A percentile compares a stretch with the other conserved stretches of the same genome.
Evolutionary conservation across 192 early-diverging fungal species (phyloP).

Genomic region (Diversispora eburnea): DNA sequence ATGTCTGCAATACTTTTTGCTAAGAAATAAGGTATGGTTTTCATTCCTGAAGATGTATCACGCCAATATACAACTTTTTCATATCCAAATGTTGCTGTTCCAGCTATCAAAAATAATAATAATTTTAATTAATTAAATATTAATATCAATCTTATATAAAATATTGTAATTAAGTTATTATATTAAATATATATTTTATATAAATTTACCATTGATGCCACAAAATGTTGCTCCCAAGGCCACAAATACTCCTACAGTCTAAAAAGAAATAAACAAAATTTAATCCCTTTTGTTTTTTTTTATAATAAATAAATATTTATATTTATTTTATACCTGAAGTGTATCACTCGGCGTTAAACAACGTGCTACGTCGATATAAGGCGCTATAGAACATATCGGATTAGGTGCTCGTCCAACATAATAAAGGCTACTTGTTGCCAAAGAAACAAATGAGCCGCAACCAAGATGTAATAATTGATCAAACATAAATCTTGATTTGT

Average conservation of each 20-base stretch:
- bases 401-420: conserved; percentile 51
- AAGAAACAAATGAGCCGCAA: conserved; percentile 51
- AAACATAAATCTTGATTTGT: conserved; percentile 40
- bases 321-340: not conserved
- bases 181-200: not conserved
- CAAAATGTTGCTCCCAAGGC: conserved; percentile 56
- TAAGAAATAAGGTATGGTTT: conserved; percentile 57
- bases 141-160: too few relatives aligned
- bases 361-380: not conserved
- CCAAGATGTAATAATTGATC: conserved; percentile 55
- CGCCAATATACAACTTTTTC: conserved; percentile 67
- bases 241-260: conserved; percentile 53
- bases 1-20: conserved; percentile 60
- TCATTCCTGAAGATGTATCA: conserved; percentile 55
- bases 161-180: not conserved
- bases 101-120: conserved; percentile 23
- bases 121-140: too few relatives aligned
- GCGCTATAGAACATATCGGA: conserved; percentile 44
- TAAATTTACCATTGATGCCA: conserved; percentile 44
- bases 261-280: not conserved
- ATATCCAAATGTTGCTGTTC: conserved; percentile 57
- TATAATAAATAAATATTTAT: too few relatives aligned
- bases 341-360: not conserved
- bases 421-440: conserved; percentile 45
- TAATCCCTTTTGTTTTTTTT: too few relatives aligned